Evolutionary conservation across 2,329 filamentous ascomycete species (phyloP), one percentile per base, ranked within the genome.

Genomic region (Alternaria sp.): DNA sequence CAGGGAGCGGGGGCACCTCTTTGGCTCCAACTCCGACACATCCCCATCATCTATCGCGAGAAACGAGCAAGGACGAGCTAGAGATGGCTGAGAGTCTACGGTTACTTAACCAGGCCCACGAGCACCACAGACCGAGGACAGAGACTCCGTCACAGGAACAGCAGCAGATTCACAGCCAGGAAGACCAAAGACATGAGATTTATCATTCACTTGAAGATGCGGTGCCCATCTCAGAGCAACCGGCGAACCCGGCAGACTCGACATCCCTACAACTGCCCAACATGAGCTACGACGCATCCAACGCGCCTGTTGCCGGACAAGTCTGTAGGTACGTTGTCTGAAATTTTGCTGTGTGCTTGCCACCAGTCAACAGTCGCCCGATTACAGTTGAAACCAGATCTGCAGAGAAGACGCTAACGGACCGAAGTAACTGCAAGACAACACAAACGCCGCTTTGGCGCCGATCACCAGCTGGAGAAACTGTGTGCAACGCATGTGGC

Each of bases 401-500:
- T 44, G 62, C 62, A 59, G 23, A 55, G 25, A 58, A 50, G 30
- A 55, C 55, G 64, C 71, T 74, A 59, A 74, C 66, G 45, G 41
- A 47, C 54, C 65, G 57, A 69, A 99, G 96, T 78, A 99, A 99
- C 81, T 99, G 96, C 79, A 91, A 91, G 61, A 98, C 96, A 15
- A 97, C 94, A 56, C 90, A 92, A 78, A 99, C 96, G 50, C 96
- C 96, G 23, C 83, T 99, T 41, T 99, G 96, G 96, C 89, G 96
- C 77, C 89, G 96, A 75, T 97, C 95, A 15, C 95, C 95, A 0
- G 90, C 94, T 73, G 96, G 96, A 28, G 92, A 93, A 58, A 97
- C 94, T 26, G 98, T 99, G 64, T 99, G 96, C 83, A 99, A 99
- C 81, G 96, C 96, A 6, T 99, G 96, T 76, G 96, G 96, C 45